Evolutionary conservation across 768 basidiomycete genomes (phyloP).

Genomic region (Leccinellum rugosiceps): DNA sequence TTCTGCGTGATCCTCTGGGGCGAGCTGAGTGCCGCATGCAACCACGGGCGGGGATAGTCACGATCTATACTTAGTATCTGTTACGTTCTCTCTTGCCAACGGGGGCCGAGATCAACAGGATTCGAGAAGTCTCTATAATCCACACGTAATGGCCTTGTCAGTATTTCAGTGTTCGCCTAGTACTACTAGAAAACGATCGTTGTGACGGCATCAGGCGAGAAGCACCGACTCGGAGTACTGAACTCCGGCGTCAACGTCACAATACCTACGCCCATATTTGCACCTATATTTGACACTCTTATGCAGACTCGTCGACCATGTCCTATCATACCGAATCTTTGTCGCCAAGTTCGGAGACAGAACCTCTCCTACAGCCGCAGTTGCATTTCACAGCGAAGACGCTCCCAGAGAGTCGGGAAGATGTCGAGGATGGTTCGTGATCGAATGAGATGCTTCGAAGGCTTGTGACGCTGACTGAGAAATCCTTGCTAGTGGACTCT

Average conservation of each 20-base stretch:
- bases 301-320: not conserved
- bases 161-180: too few species aligned
- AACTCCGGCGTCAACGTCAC: too few species aligned
- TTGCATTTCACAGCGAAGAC: not conserved
- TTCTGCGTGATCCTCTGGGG: not conserved
- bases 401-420: not conserved
- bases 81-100: not conserved
- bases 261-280: too few species aligned
- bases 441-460: not conserved
- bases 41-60: too few species aligned
- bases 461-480: not conserved
- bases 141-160: too few species aligned
- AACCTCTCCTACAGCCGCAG: slow-evolving; percentile 17
- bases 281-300: not conserved
- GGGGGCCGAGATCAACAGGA: not conserved
- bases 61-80: too few species aligned
- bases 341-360: slow-evolving; percentile 13
- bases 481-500: slow-evolving; percentile 3
- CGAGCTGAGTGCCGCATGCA: not conserved
- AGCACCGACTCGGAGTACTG: too few species aligned
- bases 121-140: too few species aligned
- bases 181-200: too few species aligned
- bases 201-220: not conserved
- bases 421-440: slow-evolving; percentile 16
- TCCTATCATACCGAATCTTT: not conserved